Base-by-base conservation (phyloP, 169 alveolate genomes). In the Cryptosporidium meleagridis region DNA sequence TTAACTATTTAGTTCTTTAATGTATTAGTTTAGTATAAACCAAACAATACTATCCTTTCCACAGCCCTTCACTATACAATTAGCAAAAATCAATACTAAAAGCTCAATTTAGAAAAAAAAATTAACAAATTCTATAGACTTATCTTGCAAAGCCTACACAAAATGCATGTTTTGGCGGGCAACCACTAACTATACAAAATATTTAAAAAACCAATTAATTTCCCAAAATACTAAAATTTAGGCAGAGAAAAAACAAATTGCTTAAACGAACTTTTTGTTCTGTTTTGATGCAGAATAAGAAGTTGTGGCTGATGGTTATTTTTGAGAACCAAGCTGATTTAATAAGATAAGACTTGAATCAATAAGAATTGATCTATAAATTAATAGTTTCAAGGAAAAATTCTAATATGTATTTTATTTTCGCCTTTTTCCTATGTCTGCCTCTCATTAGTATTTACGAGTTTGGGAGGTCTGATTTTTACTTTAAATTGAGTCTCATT, bases 91-190 rank as follows among this genome's bases (percentile, higher is more conserved):
- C 4, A 5, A 12, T 14, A 14, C 3, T 48, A 2, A 48, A 7
- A 48, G 14, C 10, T 48, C 14, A 48, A 14, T 48, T 6, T 5
- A 41, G 21, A 48, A 48, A 14, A 48, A 5, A 48, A 48, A 48
- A 1, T 41, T 48, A 14, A 1, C 21, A 12, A 48, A 48, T 8
- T 41, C 16, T 8, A 41, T 14, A 14, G 55, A 48, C 14, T 48
- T 3, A 48, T 48, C 5, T 14, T 23, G 0, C 55, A 48, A 31
- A 16, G 55, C 55, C 8, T 48, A n/a, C 23, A 48, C 21, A 14
- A 48, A 48, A 48, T 48, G 55, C 21, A 48, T 59, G 31, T 12
- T 21, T 59, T 59, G 37, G 69, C 69, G 69, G 69, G 41, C 69
- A 12, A 21, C 62, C 21, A 16, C 29, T 14, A 3, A 10, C 62